These are phyloP conservation scores for Boletus reticulatus DNA, from an alignment of 768 basidiomycete genomes.

Conservation along the genomic window DNA sequence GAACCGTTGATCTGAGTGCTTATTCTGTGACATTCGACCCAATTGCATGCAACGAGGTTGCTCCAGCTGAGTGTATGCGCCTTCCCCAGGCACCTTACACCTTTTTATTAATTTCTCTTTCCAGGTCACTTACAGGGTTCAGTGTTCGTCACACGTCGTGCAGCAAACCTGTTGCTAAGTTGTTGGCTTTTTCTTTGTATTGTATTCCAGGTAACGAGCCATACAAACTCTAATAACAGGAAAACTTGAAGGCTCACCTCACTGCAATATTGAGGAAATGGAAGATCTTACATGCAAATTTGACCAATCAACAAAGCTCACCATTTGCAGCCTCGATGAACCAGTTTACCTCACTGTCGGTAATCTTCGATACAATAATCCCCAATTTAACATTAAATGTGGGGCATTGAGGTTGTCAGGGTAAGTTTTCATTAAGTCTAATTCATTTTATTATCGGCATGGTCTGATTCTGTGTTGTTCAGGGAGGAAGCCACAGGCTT, in stretches of 20 bases:
- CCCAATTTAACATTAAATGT: conserved; percentile 1
- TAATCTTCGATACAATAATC: background rate
- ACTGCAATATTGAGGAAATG: conserved; percentile 3
- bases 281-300: conserved; percentile 2
- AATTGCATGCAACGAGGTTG: conserved; percentile 31
- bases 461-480: background rate
- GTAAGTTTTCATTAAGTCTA: background rate
- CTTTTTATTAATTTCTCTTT: background rate
- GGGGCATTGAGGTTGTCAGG: conserved; percentile 6
- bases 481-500: background rate
- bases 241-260: conserved; percentile 2
- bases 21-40: conserved; percentile 26
- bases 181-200: background rate
- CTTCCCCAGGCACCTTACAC: background rate
- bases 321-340: background rate
- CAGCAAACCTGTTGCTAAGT: conserved; percentile 36
- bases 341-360: background rate
- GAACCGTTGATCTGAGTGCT: conserved; percentile 37
- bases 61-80: conserved; percentile 27
- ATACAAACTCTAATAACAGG: background rate
- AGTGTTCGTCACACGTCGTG: conserved; percentile 44
- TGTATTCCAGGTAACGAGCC: background rate
- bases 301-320: conserved; percentile 8
- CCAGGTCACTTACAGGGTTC: conserved; percentile 46
- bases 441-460: background rate